Evolutionary conservation across 1,139 yeast species (phyloP).

Genomic region (Pichia sp.): DNA sequence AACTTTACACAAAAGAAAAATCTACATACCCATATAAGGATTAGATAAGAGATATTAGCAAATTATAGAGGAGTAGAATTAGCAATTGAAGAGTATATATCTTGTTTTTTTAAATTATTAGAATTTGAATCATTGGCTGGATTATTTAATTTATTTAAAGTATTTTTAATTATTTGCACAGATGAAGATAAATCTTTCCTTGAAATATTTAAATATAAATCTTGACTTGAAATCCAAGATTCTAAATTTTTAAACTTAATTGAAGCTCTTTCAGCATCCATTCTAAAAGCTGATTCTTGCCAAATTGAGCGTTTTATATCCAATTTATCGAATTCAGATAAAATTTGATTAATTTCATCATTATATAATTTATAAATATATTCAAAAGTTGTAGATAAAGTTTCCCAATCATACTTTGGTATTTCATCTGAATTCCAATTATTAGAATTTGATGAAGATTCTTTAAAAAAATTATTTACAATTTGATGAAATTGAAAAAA

Average conservation of each 20-base stretch:
- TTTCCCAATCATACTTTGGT: conserved; percentile 21
- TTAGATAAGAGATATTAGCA: neutral
- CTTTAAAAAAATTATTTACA: conserved; percentile 4
- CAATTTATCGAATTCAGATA: conserved; percentile 19
- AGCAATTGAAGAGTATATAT: neutral
- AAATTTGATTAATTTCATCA: conserved; percentile 19
- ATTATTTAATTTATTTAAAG: conserved; percentile 15
- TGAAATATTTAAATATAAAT: conserved; percentile 13
- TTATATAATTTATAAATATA: conserved; percentile 18
- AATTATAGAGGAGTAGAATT: neutral
- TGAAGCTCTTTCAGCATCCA: conserved; percentile 20
- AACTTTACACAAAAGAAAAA: too few relatives aligned
- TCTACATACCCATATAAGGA: neutral
- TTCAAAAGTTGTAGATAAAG: conserved; percentile 19
- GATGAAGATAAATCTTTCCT: conserved; percentile 18
- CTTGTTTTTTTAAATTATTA: neutral
- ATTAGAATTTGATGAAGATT: too few relatives aligned
- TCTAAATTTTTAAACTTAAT: conserved; percentile 15
- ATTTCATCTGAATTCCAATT: neutral
- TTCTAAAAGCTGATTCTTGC: conserved; percentile 23
- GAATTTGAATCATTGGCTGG: neutral
- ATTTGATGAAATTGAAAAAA: conserved; percentile 6
- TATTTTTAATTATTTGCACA: conserved; percentile 19
- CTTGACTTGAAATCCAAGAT: conserved; percentile 19
- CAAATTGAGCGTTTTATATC: conserved; percentile 22